A percentile compares a stretch with the other conserved stretches of the same genome.
phyloP scores from a whole-genome alignment of 345 rosid species.

The Zanthoxylum bungeanum region DNA sequence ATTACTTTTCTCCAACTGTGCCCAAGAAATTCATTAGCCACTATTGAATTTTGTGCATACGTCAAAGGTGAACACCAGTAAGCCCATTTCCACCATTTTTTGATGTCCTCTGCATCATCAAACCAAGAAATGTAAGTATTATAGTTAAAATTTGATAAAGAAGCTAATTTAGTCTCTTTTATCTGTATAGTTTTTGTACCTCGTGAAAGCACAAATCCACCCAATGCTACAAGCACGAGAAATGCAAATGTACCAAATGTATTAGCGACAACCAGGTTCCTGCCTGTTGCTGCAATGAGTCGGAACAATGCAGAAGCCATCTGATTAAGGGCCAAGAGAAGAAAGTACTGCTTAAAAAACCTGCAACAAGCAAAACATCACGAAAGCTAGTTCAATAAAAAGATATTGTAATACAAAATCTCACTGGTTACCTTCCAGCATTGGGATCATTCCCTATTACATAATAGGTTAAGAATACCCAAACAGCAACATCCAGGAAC shows the following conservation, averaged over 20 bases:
- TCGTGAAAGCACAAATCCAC: conserved; percentile 47
- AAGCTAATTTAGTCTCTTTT: neutral
- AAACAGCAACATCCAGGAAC: conserved; percentile 55
- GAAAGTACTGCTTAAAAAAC: conserved; percentile 44
- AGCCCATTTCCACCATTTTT: conserved; percentile 65
- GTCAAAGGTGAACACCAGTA: conserved; percentile 57
- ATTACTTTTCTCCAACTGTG: conserved; percentile 46
- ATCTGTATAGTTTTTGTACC: neutral
- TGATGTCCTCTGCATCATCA: conserved; percentile 35
- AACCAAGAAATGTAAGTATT: neutral
- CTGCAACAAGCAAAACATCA: conserved; percentile 27
- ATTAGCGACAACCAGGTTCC: conserved; percentile 47
- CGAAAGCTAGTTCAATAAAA: neutral
- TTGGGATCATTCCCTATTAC: conserved; percentile 73
- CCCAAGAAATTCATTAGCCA: conserved; percentile 48
- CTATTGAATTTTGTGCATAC: conserved; percentile 55
- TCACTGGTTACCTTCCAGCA: conserved; percentile 44
- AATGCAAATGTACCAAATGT: conserved; percentile 46
- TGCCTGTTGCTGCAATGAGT: conserved; percentile 44
- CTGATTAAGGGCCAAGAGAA: conserved; percentile 41
- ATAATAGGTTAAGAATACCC: conserved; percentile 67
- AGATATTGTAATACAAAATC: neutral
- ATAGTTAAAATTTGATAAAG: neutral
- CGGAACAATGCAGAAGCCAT: conserved; percentile 56
- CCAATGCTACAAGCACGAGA: conserved; percentile 35